Conservation (phyloP, 306 rosid species). For the Inga leiocalycina region DNA sequence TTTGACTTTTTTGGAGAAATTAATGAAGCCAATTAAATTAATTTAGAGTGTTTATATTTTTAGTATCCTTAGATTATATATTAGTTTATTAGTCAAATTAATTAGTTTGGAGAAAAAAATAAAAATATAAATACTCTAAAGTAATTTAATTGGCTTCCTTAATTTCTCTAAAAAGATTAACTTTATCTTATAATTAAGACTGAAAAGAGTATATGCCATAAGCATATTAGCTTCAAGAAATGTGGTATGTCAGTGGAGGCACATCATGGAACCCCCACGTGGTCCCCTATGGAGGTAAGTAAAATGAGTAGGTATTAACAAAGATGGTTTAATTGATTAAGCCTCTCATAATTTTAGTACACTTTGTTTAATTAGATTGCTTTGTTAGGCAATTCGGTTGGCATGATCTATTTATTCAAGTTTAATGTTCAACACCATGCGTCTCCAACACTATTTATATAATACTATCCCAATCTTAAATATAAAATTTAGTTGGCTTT, state of each 20-base stretch:
- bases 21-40: no score
- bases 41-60: no score
- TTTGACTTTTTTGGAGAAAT: no score
- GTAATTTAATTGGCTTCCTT: no score
- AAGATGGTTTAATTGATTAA: neutral
- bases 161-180: no score
- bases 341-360: neutral
- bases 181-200: no score
- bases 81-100: no score
- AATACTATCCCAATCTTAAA: accelerated
- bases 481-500: no score
- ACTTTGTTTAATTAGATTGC: neutral
- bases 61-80: no score
- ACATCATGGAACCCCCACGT: neutral
- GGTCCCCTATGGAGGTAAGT: neutral
- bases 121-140: no score
- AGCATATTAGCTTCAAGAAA: neutral
- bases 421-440: neutral
- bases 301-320: neutral
- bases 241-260: neutral
- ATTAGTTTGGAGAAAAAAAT: no score
- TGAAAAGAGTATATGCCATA: neutral
- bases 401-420: neutral
- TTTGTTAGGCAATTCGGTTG: neutral
- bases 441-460: neutral